Evolutionary conservation across 202 grass and related monocot species (phyloP).

Genomic region (Panicum hallii): DNA sequence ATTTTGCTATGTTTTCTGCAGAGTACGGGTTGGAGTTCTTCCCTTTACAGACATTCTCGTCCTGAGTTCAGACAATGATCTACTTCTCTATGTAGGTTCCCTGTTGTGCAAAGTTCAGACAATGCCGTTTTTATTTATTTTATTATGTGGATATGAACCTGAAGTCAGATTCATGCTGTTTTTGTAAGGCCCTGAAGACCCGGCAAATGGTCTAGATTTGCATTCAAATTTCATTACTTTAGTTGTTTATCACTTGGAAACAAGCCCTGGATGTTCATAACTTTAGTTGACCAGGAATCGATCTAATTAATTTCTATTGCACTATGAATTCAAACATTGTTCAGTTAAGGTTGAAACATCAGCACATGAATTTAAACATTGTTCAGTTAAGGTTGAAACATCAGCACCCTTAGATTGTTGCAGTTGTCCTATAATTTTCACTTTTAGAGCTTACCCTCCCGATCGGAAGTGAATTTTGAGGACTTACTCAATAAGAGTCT

Average conservation of each 20-base stretch:
- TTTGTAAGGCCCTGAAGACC: background rate
- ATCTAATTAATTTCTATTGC: constrained; percentile 6
- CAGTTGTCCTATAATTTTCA: constrained; percentile 1
- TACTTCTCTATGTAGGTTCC: constrained; percentile 90
- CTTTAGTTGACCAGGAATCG: background rate
- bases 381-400: background rate
- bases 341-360: background rate
- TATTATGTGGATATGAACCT: constrained; percentile 24
- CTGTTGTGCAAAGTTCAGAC: constrained; percentile 34
- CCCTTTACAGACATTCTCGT: constrained; percentile 83
- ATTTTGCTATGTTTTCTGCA: constrained; percentile 51
- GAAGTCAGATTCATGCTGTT: constrained; percentile 15
- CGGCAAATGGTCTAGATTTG: background rate
- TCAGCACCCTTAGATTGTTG: background rate
- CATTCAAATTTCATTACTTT: background rate
- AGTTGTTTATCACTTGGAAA: constrained; percentile 23
- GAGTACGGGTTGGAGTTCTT: constrained; percentile 70
- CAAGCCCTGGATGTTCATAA: background rate
- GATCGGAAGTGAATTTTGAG: constrained; percentile 27
- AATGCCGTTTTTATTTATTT: constrained; percentile 11
- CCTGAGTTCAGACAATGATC: constrained; percentile 73
- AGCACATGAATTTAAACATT: background rate
- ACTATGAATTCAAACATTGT: background rate
- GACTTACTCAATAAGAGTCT: constrained; percentile 25
- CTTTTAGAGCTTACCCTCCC: background rate